Evolutionary conservation across 305 asterid genomes (phyloP), one percentile per base, ranked within the genome.

Genomic region (Lippia alba): DNA sequence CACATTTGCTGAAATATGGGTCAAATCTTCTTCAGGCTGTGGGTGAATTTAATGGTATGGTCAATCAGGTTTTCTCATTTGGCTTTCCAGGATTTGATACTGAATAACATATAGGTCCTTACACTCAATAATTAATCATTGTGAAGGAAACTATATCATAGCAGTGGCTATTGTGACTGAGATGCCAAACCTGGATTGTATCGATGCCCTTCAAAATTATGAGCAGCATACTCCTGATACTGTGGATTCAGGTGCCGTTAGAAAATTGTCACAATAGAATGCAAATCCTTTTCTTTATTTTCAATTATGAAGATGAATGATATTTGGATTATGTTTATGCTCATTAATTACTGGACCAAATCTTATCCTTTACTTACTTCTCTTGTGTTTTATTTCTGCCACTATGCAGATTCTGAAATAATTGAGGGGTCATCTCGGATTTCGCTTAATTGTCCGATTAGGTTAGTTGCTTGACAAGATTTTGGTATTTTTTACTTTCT

Each of bases 21-120:
- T 71, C 91, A 5, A 94, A 94, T 81, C 90, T 91, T 74, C 91
- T 94, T 77, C 99, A 94, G 81, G 95, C 92, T 64, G 79, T 94
- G 64, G 99, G 99, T 57, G 90, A 91, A 34, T 94, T 94, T 79
- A 73, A 75, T 69, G 99, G 99, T 94, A 84, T 49, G 34, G 46
- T 44, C 79, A 14, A 55, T 39, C 70, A 15, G 59, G 53, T 50
- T 70, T 71, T 33, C 53, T 51, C 57, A 16, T 62, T 46, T 56
- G 56, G 24, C 56, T 54, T 61, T 55, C 53, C 55, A 48, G 46
- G 19, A 32, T 49, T 67, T 66, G 41, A 53, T 12, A 39, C 76
- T 71, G 51, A 57, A 56, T 56, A 62, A 69, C 67, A 16, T 6
- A 36, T 44, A 70, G 45, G 57, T 61, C 48, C 75, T 79, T 73